These are phyloP conservation scores for Backusella morwellensis DNA, from an alignment of 192 early-diverging fungal species.

Conservation along the genomic window DNA sequence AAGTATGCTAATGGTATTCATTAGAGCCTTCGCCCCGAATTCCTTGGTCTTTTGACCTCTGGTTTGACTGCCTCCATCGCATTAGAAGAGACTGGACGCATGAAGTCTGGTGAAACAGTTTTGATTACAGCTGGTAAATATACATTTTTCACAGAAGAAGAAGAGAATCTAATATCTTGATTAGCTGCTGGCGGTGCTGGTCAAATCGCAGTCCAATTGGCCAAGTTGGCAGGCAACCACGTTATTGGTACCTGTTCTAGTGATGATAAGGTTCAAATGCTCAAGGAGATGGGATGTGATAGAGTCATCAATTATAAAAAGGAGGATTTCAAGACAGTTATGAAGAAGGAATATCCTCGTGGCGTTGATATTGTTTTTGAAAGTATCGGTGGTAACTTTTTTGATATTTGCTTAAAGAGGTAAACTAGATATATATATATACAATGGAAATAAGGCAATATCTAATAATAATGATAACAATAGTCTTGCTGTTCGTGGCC, in stretches of 20 bases:
- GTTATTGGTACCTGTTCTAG: constrained; percentile 60
- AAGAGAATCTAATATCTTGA: neutral
- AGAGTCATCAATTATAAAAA: constrained; percentile 60
- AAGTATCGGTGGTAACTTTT: constrained; percentile 53
- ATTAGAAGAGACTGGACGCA: constrained; percentile 44
- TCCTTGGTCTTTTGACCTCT: constrained; percentile 45
- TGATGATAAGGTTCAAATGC: constrained; percentile 47
- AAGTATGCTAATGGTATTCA: neutral
- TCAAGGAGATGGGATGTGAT: constrained; percentile 54
- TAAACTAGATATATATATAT: constrained; percentile 36
- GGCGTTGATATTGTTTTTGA: constrained; percentile 62
- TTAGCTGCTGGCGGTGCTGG: constrained; percentile 58
- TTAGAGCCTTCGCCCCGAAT: constrained; percentile 21
- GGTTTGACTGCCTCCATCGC: constrained; percentile 56
- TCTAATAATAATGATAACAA: constrained; percentile 18
- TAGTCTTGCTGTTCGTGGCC: constrained; percentile 31
- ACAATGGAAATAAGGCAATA: constrained; percentile 25
- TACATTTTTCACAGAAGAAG: neutral
- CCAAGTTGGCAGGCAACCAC: constrained; percentile 54
- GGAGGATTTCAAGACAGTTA: constrained; percentile 44
- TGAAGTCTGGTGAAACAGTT: constrained; percentile 50
- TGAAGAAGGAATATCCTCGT: constrained; percentile 53
- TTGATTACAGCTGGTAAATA: constrained; percentile 50
- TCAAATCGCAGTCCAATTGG: constrained; percentile 61
- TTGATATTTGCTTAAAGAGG: constrained; percentile 40